Conservation (phyloP, 2,329 filamentous ascomycete species). For the Zymoseptoria crescenta region DNA sequence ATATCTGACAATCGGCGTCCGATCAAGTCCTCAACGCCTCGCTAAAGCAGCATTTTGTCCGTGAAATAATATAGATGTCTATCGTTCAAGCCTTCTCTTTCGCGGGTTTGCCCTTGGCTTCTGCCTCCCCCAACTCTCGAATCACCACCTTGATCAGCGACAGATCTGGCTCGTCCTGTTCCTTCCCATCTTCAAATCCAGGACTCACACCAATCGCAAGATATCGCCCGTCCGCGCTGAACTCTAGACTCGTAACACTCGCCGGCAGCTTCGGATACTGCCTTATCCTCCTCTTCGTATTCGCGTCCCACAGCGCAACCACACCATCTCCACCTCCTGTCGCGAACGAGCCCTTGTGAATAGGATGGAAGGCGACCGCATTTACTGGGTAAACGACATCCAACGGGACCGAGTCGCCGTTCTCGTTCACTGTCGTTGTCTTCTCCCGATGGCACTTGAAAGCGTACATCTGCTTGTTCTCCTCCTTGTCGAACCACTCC, state of each 20-base stretch:
- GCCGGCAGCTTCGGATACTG: conserved; percentile 80
- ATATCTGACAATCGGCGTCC: too few species aligned
- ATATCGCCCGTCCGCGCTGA: conserved; percentile 68
- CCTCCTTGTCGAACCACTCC: conserved; percentile 95
- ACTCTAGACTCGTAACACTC: conserved; percentile 68
- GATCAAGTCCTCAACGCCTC: not conserved
- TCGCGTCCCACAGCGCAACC: conserved; percentile 87
- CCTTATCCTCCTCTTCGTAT: conserved; percentile 79
- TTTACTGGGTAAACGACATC: conserved; percentile 91
- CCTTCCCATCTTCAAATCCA: conserved; percentile 80
- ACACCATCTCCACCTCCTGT: conserved; percentile 84
- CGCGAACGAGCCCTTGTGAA: conserved; percentile 69
- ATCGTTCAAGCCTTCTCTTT: conserved; percentile 14
- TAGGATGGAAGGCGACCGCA: conserved; percentile 77
- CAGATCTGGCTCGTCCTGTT: conserved; percentile 66
- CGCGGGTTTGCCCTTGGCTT: conserved; percentile 57
- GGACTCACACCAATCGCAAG: conserved; percentile 76
- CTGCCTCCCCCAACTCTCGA: conserved; percentile 74
- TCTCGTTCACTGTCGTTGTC: conserved; percentile 50
- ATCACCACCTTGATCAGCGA: conserved; percentile 67
- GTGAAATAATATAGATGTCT: not conserved
- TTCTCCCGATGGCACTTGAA: conserved; percentile 96
- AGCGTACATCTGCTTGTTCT: conserved; percentile 88
- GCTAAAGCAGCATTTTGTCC: not conserved
- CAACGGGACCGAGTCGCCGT: conserved; percentile 44